phyloP scores from a whole-genome alignment of 345 rosid species.

The Firmiana major region DNA sequence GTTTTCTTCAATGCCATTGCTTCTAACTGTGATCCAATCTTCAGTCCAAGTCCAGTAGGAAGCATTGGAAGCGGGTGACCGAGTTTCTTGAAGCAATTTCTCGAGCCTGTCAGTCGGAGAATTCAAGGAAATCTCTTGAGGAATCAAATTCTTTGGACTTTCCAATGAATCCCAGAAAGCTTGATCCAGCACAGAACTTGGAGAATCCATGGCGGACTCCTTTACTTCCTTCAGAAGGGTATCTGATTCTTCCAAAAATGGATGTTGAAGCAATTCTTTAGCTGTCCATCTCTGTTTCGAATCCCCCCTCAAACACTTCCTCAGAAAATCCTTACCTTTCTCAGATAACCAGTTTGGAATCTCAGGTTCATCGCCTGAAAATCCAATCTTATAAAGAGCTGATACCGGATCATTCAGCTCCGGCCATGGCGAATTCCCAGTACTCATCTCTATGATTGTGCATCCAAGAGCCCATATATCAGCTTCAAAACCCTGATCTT shows the following conservation, averaged over 20 bases:
- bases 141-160: constrained; percentile 21
- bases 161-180: constrained; percentile 62
- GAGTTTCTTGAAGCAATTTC: constrained; percentile 32
- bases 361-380: constrained; percentile 60
- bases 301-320: constrained; percentile 57
- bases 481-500: constrained; percentile 74
- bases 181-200: constrained; percentile 69
- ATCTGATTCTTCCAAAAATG: constrained; percentile 44
- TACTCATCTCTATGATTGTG: constrained; percentile 70
- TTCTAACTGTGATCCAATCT: constrained; percentile 75
- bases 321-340: constrained; percentile 57
- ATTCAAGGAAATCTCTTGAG: constrained; percentile 19
- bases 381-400: constrained; percentile 72
- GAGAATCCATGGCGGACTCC: constrained; percentile 39
- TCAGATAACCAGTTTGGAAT: constrained; percentile 59
- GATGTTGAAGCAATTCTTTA: constrained; percentile 62
- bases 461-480: constrained; percentile 95
- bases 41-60: constrained; percentile 35
- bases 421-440: constrained; percentile 71
- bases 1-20: constrained; percentile 29
- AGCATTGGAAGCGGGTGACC: not conserved
- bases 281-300: constrained; percentile 60
- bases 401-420: constrained; percentile 57
- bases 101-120: constrained; percentile 42
- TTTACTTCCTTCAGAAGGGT: not conserved